Conservation (phyloP, 805 yeast species). For the Candida ulmi region DNA sequence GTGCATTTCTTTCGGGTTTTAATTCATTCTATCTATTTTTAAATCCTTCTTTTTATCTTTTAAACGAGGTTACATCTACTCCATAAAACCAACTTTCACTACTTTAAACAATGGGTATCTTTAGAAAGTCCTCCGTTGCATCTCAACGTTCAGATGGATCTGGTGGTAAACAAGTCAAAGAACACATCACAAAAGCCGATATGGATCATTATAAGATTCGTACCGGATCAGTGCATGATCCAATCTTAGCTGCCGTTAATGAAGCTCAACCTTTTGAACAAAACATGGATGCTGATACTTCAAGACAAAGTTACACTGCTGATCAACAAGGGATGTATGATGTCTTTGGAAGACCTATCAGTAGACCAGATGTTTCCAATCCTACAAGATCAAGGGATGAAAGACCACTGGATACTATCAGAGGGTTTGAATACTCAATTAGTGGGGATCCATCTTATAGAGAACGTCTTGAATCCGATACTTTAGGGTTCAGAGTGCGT, state of each 20-base stretch:
- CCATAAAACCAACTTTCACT: no score
- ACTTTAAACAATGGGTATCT: conserved; percentile 48
- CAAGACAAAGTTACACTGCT: conserved; percentile 23
- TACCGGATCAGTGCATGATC: conserved; percentile 75
- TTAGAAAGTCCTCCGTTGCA: conserved; percentile 31
- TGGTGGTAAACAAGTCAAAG: conserved; percentile 23
- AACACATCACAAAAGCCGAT: conserved; percentile 45
- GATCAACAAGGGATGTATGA: conserved; percentile 60
- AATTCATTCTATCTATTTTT: no score
- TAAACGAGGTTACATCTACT: neutral
- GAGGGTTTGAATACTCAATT: conserved; percentile 89
- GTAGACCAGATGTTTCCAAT: conserved; percentile 79
- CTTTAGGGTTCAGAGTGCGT: conserved; percentile 84
- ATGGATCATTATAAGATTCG: conserved; percentile 53
- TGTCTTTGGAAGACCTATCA: conserved; percentile 79
- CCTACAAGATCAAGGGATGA: conserved; percentile 94
- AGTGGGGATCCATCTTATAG: conserved; percentile 80
- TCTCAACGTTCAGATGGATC: conserved; percentile 25
- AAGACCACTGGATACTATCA: conserved; percentile 93
- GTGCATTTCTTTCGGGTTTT: no score
- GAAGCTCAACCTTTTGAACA: conserved; percentile 95
- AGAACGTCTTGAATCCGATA: conserved; percentile 73
- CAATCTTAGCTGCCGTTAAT: conserved; percentile 87
- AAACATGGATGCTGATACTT: conserved; percentile 30
- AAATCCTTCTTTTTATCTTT: no score